Evolutionary conservation across 163 green algal genomes (phyloP).

Genomic region (Coccomyxa subellipsoidea): DNA sequence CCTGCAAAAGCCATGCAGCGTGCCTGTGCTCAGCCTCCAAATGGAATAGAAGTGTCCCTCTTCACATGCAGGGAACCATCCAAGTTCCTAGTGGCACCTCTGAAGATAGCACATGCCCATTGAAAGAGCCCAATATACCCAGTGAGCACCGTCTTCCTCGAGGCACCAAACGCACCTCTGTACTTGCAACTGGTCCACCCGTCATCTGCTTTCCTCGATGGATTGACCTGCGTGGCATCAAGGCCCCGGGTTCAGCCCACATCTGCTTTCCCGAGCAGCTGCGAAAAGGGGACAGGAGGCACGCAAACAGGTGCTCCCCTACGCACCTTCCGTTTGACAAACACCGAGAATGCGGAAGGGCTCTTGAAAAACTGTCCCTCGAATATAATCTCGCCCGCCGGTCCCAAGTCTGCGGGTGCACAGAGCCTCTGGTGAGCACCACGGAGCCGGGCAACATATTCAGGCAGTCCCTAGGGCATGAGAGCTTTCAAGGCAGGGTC

Average conservation of each 20-base stretch:
- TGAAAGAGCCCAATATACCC: not conserved
- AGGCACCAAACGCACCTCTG: not conserved
- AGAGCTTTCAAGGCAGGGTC: not conserved
- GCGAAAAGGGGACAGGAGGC: not conserved
- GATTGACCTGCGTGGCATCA: not conserved
- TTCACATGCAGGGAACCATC: not conserved
- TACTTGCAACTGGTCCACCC: slow-evolving; percentile 30
- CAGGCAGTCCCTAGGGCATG: slow-evolving; percentile 1
- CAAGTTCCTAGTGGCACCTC: not conserved
- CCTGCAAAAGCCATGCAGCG: not conserved
- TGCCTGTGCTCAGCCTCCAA: not conserved
- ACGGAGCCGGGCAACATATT: not conserved
- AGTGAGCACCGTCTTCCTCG: not conserved
- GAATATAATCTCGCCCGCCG: slow-evolving; percentile 19
- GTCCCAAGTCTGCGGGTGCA: slow-evolving; percentile 9
- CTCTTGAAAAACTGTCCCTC: slow-evolving; percentile 19
- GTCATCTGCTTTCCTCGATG: slow-evolving; percentile 12
- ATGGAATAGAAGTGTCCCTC: not conserved
- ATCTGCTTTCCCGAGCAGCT: not conserved
- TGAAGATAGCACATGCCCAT: not conserved
- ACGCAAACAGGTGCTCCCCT: not conserved
- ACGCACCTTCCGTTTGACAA: slow-evolving; percentile 14
- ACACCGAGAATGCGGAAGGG: slow-evolving; percentile 25
- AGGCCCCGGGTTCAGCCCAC: not conserved
- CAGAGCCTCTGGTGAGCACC: not conserved